Conservation (phyloP, 805 yeast genomes). For the Candida caryicola region DNA sequence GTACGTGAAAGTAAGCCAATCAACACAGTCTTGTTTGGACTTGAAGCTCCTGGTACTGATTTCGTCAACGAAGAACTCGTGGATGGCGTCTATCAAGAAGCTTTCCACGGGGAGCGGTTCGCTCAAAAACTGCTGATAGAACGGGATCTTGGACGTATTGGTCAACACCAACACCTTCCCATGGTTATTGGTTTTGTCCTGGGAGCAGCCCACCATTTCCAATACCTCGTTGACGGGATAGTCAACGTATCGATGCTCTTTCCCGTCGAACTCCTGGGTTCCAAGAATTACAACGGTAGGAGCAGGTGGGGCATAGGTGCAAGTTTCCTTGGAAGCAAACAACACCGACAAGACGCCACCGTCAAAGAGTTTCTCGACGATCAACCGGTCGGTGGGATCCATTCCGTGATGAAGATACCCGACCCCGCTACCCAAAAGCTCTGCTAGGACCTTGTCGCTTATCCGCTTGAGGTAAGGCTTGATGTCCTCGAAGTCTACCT, state of each 20-base stretch:
- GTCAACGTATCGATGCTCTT: conserved; percentile 66
- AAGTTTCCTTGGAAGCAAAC: conserved; percentile 60
- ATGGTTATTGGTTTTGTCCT: conserved; percentile 24
- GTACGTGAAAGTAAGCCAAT: conserved; percentile 82
- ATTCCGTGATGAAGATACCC: conserved; percentile 62
- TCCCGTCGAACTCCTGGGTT: conserved; percentile 69
- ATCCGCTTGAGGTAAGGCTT: conserved; percentile 43
- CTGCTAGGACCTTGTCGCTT: conserved; percentile 44
- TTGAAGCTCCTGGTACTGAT: conserved; percentile 63
- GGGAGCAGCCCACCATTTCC: conserved; percentile 59
- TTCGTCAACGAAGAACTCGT: conserved; percentile 71
- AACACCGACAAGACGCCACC: conserved; percentile 53
- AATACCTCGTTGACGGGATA: conserved; percentile 62
- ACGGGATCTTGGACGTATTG: conserved; percentile 49
- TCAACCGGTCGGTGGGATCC: conserved; percentile 49
- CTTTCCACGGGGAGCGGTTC: conserved; percentile 87
- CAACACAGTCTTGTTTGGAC: conserved; percentile 80
- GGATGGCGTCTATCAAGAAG: conserved; percentile 52
- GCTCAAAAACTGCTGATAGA: conserved; percentile 66
- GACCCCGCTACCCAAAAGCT: conserved; percentile 54
- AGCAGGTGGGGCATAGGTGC: conserved; percentile 50
- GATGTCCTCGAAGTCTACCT: conserved; percentile 37
- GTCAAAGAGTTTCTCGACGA: conserved; percentile 52
- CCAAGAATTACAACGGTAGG: conserved; percentile 61
- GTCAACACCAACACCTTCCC: conserved; percentile 55